These are phyloP conservation scores for Blastobotrys persicus DNA, from an alignment of 1,139 yeast species.

Conservation along the genomic window DNA sequence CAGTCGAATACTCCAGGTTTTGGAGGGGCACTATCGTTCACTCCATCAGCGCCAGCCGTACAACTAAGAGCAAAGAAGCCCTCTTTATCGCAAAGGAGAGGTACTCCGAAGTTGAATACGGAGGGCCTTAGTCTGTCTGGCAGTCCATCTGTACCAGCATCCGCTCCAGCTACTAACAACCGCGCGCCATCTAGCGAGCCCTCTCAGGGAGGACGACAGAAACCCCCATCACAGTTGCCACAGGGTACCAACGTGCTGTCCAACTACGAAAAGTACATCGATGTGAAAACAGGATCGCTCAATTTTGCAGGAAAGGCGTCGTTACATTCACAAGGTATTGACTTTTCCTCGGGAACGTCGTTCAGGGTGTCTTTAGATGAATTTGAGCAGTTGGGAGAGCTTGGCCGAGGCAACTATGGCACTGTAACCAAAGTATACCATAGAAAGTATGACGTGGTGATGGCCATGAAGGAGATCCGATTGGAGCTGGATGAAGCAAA, in stretches of 20 bases:
- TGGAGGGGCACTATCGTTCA: slow-evolving; percentile 22
- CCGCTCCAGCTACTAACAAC: slow-evolving; percentile 3
- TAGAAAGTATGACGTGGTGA: slow-evolving; percentile 85
- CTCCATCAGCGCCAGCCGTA: slow-evolving; percentile 13
- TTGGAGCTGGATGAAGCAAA: slow-evolving; percentile 87
- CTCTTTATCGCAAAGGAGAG: slow-evolving; percentile 37
- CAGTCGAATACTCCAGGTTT: slow-evolving; percentile 10
- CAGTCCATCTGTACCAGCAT: slow-evolving; percentile 3
- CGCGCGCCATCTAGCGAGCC: background rate
- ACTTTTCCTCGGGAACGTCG: slow-evolving; percentile 82
- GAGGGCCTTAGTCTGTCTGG: slow-evolving; percentile 14
- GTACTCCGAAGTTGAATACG: slow-evolving; percentile 21
- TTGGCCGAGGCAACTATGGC: slow-evolving; percentile 95
- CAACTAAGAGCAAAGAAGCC: slow-evolving; percentile 25
- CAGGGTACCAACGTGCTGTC: slow-evolving; percentile 48
- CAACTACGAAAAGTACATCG: slow-evolving; percentile 81
- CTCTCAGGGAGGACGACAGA: background rate
- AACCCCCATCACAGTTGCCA: slow-evolving; percentile 7
- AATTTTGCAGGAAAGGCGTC: slow-evolving; percentile 94
- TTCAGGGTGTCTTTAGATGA: slow-evolving; percentile 86
- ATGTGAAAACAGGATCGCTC: slow-evolving; percentile 85
- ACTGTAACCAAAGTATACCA: slow-evolving; percentile 90
- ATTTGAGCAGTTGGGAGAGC: slow-evolving; percentile 75
- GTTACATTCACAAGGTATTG: slow-evolving; percentile 85
- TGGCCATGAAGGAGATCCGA: slow-evolving; percentile 98